These are phyloP conservation scores for Chalaropsis thielavioides DNA, from an alignment of 2,329 filamentous ascomycete genomes.

Conservation along the genomic window DNA sequence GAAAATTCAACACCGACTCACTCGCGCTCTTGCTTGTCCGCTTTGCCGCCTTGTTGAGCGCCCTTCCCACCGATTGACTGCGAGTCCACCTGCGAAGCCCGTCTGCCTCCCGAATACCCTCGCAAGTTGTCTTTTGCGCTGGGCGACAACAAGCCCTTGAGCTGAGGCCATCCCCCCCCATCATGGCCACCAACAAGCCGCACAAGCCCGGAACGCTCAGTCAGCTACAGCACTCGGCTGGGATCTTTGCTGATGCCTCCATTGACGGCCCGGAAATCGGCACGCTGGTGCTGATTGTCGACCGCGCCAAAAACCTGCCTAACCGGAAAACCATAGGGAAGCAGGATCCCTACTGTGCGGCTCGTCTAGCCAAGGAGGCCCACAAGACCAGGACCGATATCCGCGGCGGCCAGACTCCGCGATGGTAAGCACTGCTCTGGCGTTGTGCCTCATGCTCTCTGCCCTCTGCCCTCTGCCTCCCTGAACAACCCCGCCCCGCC, in stretches of 20 bases:
- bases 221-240: conserved; percentile 60
- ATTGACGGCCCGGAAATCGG: conserved; percentile 88
- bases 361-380: conserved; percentile 84
- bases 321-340: conserved; percentile 97
- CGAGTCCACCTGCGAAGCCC: background rate
- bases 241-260: conserved; percentile 88
- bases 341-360: conserved; percentile 94
- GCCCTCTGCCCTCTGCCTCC: background rate
- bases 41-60: background rate
- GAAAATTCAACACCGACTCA: background rate
- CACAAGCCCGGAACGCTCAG: conserved; percentile 40
- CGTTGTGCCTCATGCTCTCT: background rate
- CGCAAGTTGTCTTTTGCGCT: background rate
- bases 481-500: background rate
- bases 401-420: conserved; percentile 85
- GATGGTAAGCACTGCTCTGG: conserved; percentile 49
- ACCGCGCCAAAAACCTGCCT: conserved; percentile 90
- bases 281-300: conserved; percentile 79
- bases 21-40: background rate
- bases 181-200: conserved; percentile 36
- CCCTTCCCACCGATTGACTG: background rate
- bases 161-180: background rate
- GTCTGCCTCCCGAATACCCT: background rate
- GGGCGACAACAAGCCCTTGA: background rate
- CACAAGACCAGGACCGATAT: conserved; percentile 94